These are phyloP conservation scores for Jaminaea rosea DNA, from an alignment of 1,284 basidiomycete species.

Conservation along the genomic window DNA sequence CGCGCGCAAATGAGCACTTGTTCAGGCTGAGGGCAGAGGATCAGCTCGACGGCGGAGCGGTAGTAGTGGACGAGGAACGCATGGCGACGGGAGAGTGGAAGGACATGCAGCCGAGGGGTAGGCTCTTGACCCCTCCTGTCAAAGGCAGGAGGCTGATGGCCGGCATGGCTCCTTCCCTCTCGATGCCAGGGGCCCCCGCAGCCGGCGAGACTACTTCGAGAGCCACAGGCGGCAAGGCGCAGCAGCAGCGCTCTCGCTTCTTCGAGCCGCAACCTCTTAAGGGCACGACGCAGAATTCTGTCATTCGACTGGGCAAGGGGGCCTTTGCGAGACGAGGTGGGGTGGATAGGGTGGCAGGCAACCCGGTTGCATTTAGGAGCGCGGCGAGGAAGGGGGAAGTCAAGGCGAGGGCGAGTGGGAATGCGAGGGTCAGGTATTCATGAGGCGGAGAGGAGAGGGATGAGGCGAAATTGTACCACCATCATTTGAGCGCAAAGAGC, in stretches of 20 bases:
- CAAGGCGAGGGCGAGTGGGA: too few relatives aligned
- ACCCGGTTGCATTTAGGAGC: too few relatives aligned
- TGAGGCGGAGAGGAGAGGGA: too few relatives aligned
- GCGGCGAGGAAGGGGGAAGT: too few relatives aligned
- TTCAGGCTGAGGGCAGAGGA: slow-evolving; percentile 34
- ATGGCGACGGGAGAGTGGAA: slow-evolving; percentile 19
- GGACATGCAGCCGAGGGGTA: slow-evolving; percentile 16
- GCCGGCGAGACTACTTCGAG: slow-evolving; percentile 13
- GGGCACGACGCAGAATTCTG: slow-evolving; percentile 21
- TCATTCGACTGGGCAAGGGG: slow-evolving; percentile 40
- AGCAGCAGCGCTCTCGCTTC: background rate
- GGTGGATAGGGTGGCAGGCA: too few relatives aligned
- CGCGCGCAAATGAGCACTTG: slow-evolving; percentile 25
- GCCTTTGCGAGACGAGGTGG: slow-evolving; percentile 39
- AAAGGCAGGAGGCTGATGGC: slow-evolving; percentile 19
- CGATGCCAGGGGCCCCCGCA: too few relatives aligned
- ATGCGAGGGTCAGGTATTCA: too few relatives aligned
- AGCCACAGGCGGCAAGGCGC: slow-evolving; percentile 4
- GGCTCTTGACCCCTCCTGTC: slow-evolving; percentile 25
- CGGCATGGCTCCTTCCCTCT: slow-evolving; percentile 17
- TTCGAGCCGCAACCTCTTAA: slow-evolving; percentile 5
- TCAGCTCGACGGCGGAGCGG: background rate
- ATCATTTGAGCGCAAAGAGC: too few relatives aligned
- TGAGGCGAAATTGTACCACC: too few relatives aligned
- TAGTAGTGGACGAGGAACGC: slow-evolving; percentile 8